Base-by-base conservation (phyloP, 495 filamentous ascomycete species). In the Aspergillus funiculosus region DNA sequence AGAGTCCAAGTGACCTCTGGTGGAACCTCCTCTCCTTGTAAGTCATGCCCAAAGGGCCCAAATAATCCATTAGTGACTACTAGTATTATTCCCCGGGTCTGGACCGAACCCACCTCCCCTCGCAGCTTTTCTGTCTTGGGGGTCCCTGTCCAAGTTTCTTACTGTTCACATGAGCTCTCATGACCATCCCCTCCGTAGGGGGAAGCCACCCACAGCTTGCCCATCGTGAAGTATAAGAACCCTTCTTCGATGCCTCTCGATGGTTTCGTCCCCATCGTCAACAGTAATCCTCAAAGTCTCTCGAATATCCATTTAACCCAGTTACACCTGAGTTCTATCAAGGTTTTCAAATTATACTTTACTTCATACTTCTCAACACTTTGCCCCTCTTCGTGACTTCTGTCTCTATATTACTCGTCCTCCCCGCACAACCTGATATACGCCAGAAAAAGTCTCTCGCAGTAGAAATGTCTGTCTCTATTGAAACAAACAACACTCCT, bases 381-480 rank as follows among this genome's bases (percentile, higher is more conserved):
- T 6, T 21, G 6, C 17, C 34, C 17, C 25, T 7, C 17, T 29
- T 6, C 28, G 6, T 15, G 35, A 25, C 25, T 7, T 8, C 8
- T 25, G 4, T 22, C 39, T 43, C 25, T 20, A 22, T 13, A 25
- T 13, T 29, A 9, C 28, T 30, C 8, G 14, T 38, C 19, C 22
- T 36, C 11, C n/a, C 6, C 24, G 19, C 17, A 10, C 5, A 37
- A 14, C 29, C 18, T 36, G 21, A 43, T n/a, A 18, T 25, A 27
- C 31, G 30, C 35, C 10, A 34, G n/a, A 31, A 10, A 30, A n/a
- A n/a, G 8, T 10, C 17, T 34, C 31, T 22, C 15, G 17, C 9
- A 24, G 19, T 13, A 19, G 30, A 22, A 48, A 71, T 71, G 67
- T 71, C 67, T 41, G 65, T 69, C 52, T 60, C 64, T 49, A 66